Base-by-base conservation (phyloP, 805 yeast species). In the Pichia deserticola region DNA sequence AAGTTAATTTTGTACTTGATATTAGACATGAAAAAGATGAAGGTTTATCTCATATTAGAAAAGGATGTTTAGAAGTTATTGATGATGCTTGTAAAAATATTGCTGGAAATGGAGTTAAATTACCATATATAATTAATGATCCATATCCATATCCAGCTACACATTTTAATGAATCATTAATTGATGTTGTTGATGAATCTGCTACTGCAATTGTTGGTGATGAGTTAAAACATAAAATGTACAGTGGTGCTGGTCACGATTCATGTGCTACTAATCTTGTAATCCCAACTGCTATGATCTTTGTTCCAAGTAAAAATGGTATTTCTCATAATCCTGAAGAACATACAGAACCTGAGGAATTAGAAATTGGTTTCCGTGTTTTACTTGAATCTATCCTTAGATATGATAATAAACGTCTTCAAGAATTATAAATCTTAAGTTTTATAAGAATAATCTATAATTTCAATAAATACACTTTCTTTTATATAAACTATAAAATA, bases 171-270 rank as follows among this genome's bases (percentile, higher is more conserved):
- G 61, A 72, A n/a, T 64, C 68, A 2, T 76, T 83, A 57, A 68
- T 79, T 46, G 61, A 67, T 2, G 73, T 82, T 54, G 82, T 83
- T 20, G 65, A 69, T 40, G 71, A 74, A 27, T 70, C 84, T 20
- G 82, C 88, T 0, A 53, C 59, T 20, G 77, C 72, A 29, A 59
- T 77, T 36, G 77, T 73, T 50, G 81, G 81, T 1, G 64, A 66
- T 29, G 73, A 68, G 2, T 61, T 70, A 37, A 67, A 70, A 10
- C 65, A 71, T 39, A 72, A 68, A 37, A 79, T 82, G 47, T 73
- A 75, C 42, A 77, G 84, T 55, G 89, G 90, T 32, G 88, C 89
- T 5, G 88, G 86, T 10, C 90, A 84, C 56, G 90, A 84, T 59
- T 79, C 86, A 7, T 81, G 87, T 56, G 72, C 76, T 27, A 79